Conservation (phyloP, 2,329 filamentous ascomycete genomes). For the Fusarium scirpi region DNA sequence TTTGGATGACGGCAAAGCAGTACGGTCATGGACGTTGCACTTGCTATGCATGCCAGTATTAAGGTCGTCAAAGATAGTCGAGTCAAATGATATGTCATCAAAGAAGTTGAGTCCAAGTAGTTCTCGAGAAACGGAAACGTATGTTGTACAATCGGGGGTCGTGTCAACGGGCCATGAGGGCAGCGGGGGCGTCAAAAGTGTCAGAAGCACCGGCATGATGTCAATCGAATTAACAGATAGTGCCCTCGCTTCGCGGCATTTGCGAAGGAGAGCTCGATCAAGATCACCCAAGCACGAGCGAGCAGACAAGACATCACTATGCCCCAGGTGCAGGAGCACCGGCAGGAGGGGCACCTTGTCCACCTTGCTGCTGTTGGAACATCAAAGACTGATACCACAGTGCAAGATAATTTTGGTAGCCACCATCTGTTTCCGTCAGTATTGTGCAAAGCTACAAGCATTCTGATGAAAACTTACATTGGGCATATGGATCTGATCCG, state of each 20-base stretch:
- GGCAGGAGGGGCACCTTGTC: conserved; percentile 52
- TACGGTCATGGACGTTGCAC: conserved; percentile 40
- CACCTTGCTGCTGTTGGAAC: conserved; percentile 58
- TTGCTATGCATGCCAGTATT: conserved; percentile 41
- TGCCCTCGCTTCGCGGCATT: conserved; percentile 39
- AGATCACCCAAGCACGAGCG: conserved; percentile 51
- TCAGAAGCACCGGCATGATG: conserved; percentile 46
- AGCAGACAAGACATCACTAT: conserved; percentile 50
- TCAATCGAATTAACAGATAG: conserved; percentile 51
- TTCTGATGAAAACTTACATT: conserved; percentile 66
- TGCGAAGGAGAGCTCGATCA: conserved; percentile 49
- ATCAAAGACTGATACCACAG: conserved; percentile 81
- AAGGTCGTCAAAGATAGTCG: conserved; percentile 43
- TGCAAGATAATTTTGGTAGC: conserved; percentile 82
- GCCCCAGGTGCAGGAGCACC: conserved; percentile 54
- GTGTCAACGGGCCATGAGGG: conserved; percentile 47
- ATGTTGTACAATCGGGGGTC: conserved; percentile 51
- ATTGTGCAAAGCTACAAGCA: neutral
- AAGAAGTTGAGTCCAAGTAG: conserved; percentile 40
- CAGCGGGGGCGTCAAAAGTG: conserved; percentile 32
- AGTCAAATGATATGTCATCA: conserved; percentile 49
- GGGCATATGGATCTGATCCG: conserved; percentile 77
- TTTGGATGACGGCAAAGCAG: conserved; percentile 30
- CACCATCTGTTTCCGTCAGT: conserved; percentile 69
- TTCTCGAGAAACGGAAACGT: conserved; percentile 43